A percentile compares a stretch with the other conserved stretches of the same genome.
Evolutionary conservation across 177 flowering plant species (phyloP).

Genomic region (Telopea speciosissima): DNA sequence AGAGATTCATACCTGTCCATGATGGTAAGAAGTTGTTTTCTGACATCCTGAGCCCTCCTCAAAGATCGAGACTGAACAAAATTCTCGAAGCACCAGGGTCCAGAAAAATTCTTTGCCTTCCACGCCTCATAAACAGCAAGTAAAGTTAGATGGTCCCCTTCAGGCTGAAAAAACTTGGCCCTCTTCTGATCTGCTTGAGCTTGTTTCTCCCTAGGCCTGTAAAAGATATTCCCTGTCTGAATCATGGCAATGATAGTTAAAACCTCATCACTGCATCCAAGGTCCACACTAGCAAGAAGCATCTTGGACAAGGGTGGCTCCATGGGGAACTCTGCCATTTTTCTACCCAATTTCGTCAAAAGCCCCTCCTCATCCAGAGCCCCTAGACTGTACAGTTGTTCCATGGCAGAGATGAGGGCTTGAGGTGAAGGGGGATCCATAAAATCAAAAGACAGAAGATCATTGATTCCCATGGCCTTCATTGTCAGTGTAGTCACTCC

Average conservation of each 20-base stretch:
- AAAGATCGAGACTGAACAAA: constrained; percentile 88
- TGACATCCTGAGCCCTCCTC: constrained; percentile 95
- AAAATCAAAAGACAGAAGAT: constrained; percentile 85
- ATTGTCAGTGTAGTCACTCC: constrained; percentile 61
- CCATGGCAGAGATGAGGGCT: constrained; percentile 95
- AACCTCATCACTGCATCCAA: constrained; percentile 94
- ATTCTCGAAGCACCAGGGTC: constrained; percentile 95
- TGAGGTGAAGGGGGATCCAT: constrained; percentile 97
- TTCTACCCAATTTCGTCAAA: constrained; percentile 82
- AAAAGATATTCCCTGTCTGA: constrained; percentile 83
- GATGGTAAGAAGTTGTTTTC: constrained; percentile 85
- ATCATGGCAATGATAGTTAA: constrained; percentile 93
- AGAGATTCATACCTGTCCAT: constrained; percentile 74
- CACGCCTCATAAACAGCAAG: constrained; percentile 97
- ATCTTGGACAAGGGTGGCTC: constrained; percentile 89
- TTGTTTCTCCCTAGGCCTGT: constrained; percentile 90
- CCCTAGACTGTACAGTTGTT: constrained; percentile 84
- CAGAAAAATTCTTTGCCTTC: constrained; percentile 90
- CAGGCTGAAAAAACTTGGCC: constrained; percentile 92
- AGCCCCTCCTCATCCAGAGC: constrained; percentile 96
- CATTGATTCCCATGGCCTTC: constrained; percentile 99
- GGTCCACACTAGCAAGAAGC: constrained; percentile 96
- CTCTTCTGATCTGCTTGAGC: constrained; percentile 92
- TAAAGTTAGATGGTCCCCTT: constrained; percentile 86
- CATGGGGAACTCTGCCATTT: constrained; percentile 94